Conservation (phyloP, 2,329 filamentous ascomycete species). For the Diaporthe capsici region DNA sequence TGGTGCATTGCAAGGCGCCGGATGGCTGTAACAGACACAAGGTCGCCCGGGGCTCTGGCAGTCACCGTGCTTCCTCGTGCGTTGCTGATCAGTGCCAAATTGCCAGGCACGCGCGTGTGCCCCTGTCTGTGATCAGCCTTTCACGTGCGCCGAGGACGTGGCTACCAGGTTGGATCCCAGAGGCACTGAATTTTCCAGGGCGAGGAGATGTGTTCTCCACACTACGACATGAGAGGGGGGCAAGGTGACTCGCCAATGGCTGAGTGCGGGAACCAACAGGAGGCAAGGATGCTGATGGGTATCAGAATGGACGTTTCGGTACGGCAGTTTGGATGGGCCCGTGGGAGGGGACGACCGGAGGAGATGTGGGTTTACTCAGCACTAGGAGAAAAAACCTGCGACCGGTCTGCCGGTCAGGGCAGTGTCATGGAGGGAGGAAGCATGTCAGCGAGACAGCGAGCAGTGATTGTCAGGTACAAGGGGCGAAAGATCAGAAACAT, state of each 20-base stretch:
- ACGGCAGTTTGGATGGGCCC: background rate
- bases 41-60: background rate
- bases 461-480: conserved; percentile 23
- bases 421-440: background rate
- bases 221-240: conserved; percentile 3
- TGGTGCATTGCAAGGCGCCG: background rate
- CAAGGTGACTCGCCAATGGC: conserved; percentile 26
- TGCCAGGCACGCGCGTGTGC: background rate
- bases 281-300: conserved; percentile 2
- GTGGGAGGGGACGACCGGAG: background rate
- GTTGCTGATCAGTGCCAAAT: conserved; percentile 18
- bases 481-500: conserved; percentile 16
- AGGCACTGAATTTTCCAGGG: background rate
- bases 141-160: background rate
- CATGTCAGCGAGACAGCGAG: conserved; percentile 11
- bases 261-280: background rate
- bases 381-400: conserved; percentile 12
- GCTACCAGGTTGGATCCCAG: conserved; percentile 6
- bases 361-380: conserved; percentile 24
- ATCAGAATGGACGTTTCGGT: background rate
- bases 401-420: background rate
- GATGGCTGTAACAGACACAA: conserved; percentile 9
- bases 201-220: background rate
- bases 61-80: conserved; percentile 2
- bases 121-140: conserved; percentile 16